These are phyloP conservation scores for Metschnikowia koreensis DNA, from an alignment of 805 yeast species.

Conservation along the genomic window DNA sequence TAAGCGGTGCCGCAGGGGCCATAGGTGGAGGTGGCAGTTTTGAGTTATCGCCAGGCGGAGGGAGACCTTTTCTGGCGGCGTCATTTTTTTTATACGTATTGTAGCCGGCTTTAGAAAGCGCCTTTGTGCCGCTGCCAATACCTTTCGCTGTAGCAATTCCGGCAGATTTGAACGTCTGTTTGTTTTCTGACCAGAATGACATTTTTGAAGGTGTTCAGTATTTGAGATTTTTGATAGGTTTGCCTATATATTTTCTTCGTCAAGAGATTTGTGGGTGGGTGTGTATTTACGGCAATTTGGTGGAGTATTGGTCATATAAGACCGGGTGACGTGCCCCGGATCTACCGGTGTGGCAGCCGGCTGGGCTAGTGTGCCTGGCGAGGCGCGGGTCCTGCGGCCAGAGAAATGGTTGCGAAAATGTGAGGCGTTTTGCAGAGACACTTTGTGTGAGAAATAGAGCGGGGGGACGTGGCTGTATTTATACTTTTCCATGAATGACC, in stretches of 20 bases:
- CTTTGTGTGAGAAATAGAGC: neutral
- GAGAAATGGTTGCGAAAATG: neutral
- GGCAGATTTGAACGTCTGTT: conserved; percentile 49
- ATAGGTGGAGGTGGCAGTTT: neutral
- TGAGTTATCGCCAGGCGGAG: conserved; percentile 3
- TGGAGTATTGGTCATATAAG: neutral
- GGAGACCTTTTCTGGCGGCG: conserved; percentile 25
- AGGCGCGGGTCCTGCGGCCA: neutral
- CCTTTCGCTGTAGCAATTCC: conserved; percentile 50
- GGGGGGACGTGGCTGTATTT: neutral
- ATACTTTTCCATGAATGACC: neutral
- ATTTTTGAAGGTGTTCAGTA: neutral
- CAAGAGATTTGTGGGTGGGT: too few relatives aligned
- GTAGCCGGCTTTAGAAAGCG: conserved; percentile 50
- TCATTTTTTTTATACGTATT: conserved; percentile 47
- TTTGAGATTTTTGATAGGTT: neutral
- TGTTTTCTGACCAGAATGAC: conserved; percentile 52
- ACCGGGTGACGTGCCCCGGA: neutral
- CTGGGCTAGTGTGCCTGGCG: neutral
- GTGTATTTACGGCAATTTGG: neutral
- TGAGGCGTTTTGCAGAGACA: neutral
- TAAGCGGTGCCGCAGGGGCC: conserved; percentile 14
- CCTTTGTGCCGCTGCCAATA: conserved; percentile 49
- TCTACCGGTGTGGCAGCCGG: neutral
- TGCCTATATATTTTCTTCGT: neutral